Base-by-base conservation (phyloP, 352 stramenopile genomes). In the Globisporangium carolinianum region DNA sequence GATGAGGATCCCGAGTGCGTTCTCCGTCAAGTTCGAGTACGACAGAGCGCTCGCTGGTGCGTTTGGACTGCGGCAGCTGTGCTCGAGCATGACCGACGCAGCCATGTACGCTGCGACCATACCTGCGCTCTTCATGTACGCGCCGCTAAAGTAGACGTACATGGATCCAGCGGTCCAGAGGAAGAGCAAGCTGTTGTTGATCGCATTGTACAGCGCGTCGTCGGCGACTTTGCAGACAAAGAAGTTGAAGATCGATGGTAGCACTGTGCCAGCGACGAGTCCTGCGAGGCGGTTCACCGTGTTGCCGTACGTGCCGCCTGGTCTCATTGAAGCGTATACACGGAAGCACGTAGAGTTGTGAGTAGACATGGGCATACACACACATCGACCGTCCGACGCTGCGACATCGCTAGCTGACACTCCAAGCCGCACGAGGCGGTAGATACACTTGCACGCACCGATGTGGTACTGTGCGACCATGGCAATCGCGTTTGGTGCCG, bases 231-330 rank as follows among this genome's bases (percentile, higher is more conserved):
- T 87, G 65, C 74, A 87, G 35, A 88, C 68, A 60, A 89, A 91
- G 57, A 86, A 88, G 60, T 77, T 73, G 57, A 87, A 67, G 41
- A 89, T 77, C 7, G 79, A 89, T 11, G 82, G 82, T 50, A 91
- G 65, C 0, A 91, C 80, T 2, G 69, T 87, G 37, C 81, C 81
- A 35, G 81, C 81, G 10, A 91, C 72, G 7, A 91, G 67, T 3
- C 81, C 81, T 14, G 63, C 73, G 14, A 93, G 52, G 35, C 83
- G 83, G 50, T 91, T 89, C 54, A 83, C 62, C 1, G 68, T 91
- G 48, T 79, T 81, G 8, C 76, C 68, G 53, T 87, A 93, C 38
- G 80, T 89, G 1, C 79, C 83, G 15, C 75, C 75, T 68, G 10
- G 43, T 15, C 24, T 32, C 24, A 32, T 32, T 32, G 24, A 49